These are phyloP conservation scores for Aureobasidium uvarum DNA, from an alignment of 2,329 filamentous ascomycete species.

Conservation along the genomic window DNA sequence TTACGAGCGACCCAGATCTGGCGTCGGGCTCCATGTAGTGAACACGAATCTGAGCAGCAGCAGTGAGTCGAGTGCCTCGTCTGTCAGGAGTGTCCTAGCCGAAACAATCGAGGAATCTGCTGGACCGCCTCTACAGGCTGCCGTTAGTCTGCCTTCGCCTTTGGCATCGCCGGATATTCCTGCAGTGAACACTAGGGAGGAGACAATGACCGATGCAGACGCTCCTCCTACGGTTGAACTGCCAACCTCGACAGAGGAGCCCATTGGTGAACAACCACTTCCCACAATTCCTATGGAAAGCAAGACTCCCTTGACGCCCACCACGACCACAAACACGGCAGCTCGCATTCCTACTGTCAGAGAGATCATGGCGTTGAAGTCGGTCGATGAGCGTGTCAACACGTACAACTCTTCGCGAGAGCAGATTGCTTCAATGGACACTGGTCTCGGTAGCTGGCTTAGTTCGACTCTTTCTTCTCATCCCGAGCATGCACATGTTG, in stretches of 20 bases:
- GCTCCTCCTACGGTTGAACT: background rate
- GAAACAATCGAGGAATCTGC: background rate
- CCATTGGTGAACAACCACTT: background rate
- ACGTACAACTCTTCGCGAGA: constrained; percentile 70
- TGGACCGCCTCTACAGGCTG: background rate
- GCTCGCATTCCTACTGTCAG: constrained; percentile 62
- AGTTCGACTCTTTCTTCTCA: constrained; percentile 49
- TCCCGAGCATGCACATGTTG: constrained; percentile 52
- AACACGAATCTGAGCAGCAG: constrained; percentile 42
- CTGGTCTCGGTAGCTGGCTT: constrained; percentile 67
- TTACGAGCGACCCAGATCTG: constrained; percentile 36
- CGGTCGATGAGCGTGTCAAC: constrained; percentile 65
- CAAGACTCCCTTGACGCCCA: background rate
- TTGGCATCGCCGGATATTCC: constrained; percentile 4
- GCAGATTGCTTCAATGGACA: constrained; percentile 69
- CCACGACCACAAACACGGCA: constrained; percentile 2
- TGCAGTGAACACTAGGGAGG: background rate
- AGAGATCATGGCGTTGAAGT: constrained; percentile 71
- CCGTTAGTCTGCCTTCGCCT: background rate
- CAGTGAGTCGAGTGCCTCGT: constrained; percentile 7
- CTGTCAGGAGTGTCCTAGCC: background rate
- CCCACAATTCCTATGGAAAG: background rate
- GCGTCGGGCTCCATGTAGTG: constrained; percentile 44
- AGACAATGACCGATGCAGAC: background rate
- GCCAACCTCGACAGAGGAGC: background rate